Base-by-base conservation (phyloP, 805 yeast genomes). In the Starmerella floricola region DNA sequence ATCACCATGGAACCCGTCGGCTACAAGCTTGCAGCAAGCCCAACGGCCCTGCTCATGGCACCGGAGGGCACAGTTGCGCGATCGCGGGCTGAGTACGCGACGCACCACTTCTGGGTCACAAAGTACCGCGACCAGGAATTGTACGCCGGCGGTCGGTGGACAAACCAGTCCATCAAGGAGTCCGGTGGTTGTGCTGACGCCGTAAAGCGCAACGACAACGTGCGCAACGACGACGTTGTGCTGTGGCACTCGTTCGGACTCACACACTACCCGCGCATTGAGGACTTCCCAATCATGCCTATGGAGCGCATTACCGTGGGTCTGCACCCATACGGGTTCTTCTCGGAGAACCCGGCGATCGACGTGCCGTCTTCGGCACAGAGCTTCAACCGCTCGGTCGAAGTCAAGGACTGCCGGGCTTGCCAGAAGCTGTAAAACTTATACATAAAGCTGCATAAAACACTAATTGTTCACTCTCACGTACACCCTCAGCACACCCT, bases 271-370 rank as follows among this genome's bases (percentile, higher is more conserved):
- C 88, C 88, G 55, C 72, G 82, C 52, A 74, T 78, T 29, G 93
- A 81, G 65, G 88, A 81, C 62, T 81, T 80, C 77, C 93, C 93
- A 38, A 86, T 81, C 36, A 81, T 81, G 93, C 86, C 88, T 21
- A 80, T 78, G 47, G 88, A 80, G 63, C 74, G 73, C 48, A 76
- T 79, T 65, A 71, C 66, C 51, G 76, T 80, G 51, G 70, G 73
- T 44, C 68, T 81, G 43, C 69, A 70, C 34, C 91, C 93, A 40
- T 66, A 72, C 53, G 79, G 82, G 39, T 81, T 81, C 74, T 81
- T 79, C 57, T 76, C 76, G 54, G 77, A 68, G 59, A 81, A 81
- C 62, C 93, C 93, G 17, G 86, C 82, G 33, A 66, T 81, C 59
- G 86, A 79, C 57, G 65, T 80, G 36, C 88, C 88, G 34, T 76